Evolutionary conservation across 345 rosid genomes (phyloP).

Genomic region (Ceriops decandra): DNA sequence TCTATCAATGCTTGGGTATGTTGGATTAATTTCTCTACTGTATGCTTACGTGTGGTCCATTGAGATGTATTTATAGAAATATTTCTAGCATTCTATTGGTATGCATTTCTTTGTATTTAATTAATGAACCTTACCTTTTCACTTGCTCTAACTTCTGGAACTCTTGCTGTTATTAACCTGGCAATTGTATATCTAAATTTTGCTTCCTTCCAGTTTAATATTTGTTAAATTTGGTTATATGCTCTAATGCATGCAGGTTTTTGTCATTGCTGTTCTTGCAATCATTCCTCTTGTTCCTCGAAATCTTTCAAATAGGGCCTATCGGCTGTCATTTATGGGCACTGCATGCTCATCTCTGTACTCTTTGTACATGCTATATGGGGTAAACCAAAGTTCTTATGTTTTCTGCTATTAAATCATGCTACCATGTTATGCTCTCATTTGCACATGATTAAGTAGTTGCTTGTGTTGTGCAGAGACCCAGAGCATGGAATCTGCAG

Average conservation of each 20-base stretch:
- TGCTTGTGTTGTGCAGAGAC: constrained; percentile 49
- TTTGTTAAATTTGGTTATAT: constrained; percentile 14
- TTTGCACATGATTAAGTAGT: constrained; percentile 18
- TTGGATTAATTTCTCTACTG: neutral
- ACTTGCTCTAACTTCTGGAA: no score
- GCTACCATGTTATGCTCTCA: constrained; percentile 8
- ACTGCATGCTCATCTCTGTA: constrained; percentile 78
- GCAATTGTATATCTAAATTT: constrained; percentile 1
- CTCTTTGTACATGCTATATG: constrained; percentile 82
- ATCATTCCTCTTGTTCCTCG: constrained; percentile 71
- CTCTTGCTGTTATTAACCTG: no score
- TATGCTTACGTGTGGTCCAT: neutral
- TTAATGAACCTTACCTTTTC: no score
- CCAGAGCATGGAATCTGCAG: constrained; percentile 88
- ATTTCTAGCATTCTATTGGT: no score
- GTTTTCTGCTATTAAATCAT: neutral
- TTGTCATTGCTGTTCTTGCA: constrained; percentile 83
- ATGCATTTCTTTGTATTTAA: no score
- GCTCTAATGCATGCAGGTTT: constrained; percentile 53
- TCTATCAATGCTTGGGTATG: constrained; percentile 98
- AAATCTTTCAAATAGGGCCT: constrained; percentile 76
- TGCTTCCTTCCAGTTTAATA: neutral
- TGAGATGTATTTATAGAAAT: neutral
- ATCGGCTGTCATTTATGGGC: constrained; percentile 90
- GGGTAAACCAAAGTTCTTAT: constrained; percentile 44